Base-by-base conservation (phyloP, 805 yeast species). In the Metschnikowia dekortorum region DNA sequence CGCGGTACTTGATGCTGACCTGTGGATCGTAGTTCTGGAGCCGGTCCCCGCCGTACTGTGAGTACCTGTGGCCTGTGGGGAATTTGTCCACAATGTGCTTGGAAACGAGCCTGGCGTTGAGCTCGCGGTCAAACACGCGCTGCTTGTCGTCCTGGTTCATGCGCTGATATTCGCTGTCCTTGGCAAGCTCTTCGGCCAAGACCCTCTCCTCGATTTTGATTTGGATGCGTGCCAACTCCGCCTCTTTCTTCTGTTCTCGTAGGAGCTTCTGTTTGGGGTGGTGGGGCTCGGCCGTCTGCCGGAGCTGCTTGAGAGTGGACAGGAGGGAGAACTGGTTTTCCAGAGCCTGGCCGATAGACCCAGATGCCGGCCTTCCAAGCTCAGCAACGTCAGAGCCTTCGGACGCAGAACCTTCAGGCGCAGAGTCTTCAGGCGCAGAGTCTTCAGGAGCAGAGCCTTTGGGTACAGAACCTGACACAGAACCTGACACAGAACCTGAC, bases 1-100 rank as follows among this genome's bases (percentile, higher is more conserved):
- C 95, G 16, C 72, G 75, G 64, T 88, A 86, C 28, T 73, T 75
- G 4, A 89, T 59, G 26, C 69, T 66, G n/a, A 83, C 76, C 18
- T 70, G 59, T 0, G 84, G 84, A 34, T 71, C 73, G 56, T 80
- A 78, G 39, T 59, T 50, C 8, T 58, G 54, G 31, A 63, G 64
- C 35, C 47, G 53, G 36, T 50, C 62, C 4, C 32, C 49, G 11
- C 29, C 37, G 36, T 54, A 50, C 4, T 47, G 44, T 3, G 53
- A 26, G 39, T 52, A 54, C 14, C 39, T 48, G 13, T 54, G 57
- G 7, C 36, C 38, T 11, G 26, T 39, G 44, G 46, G 47, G 33
- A 48, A 14, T 49, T 60, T 50, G 14, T 31, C 43, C 32, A 64
- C 53, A 8, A 73, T 61, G 3, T 62, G 61, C 48, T 70, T 68